Conservation (phyloP, 129 eudicot species). For the Pulicaria dysenterica region DNA sequence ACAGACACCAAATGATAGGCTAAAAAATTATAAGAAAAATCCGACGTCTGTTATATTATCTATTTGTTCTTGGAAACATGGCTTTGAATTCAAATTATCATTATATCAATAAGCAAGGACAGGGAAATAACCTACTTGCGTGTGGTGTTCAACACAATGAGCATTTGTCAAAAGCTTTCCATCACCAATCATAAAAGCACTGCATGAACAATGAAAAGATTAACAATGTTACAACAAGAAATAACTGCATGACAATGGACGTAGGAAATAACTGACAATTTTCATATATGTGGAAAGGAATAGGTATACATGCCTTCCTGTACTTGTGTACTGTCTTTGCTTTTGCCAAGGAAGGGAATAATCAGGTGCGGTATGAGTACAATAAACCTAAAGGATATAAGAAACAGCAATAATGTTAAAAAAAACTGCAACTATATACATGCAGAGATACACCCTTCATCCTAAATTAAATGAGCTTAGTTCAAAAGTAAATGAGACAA, state of each 20-base stretch:
- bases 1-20: conserved; percentile 10
- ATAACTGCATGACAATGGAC: neutral
- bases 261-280: conserved; percentile 12
- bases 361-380: conserved; percentile 94
- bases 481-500: conserved; percentile 7
- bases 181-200: conserved; percentile 98
- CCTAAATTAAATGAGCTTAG: conserved; percentile 5
- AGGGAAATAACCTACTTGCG: conserved; percentile 58
- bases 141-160: conserved; percentile 93
- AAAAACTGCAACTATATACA: conserved; percentile 21
- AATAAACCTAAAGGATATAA: conserved; percentile 61
- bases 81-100: neutral
- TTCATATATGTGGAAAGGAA: conserved; percentile 13
- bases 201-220: conserved; percentile 40
- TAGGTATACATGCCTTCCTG: conserved; percentile 80
- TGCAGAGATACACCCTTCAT: conserved; percentile 4
- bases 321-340: conserved; percentile 88
- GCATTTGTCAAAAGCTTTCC: conserved; percentile 98
- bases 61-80: neutral
- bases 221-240: conserved; percentile 11
- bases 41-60: neutral
- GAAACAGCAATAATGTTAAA: conserved; percentile 15
- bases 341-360: conserved; percentile 99
- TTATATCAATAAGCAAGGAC: neutral
- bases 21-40: neutral